A percentile compares a stretch with the other conserved stretches of the same genome.
Evolutionary conservation across 2,329 filamentous ascomycete genomes (phyloP).

Genomic region (Paraphoma sp.): DNA sequence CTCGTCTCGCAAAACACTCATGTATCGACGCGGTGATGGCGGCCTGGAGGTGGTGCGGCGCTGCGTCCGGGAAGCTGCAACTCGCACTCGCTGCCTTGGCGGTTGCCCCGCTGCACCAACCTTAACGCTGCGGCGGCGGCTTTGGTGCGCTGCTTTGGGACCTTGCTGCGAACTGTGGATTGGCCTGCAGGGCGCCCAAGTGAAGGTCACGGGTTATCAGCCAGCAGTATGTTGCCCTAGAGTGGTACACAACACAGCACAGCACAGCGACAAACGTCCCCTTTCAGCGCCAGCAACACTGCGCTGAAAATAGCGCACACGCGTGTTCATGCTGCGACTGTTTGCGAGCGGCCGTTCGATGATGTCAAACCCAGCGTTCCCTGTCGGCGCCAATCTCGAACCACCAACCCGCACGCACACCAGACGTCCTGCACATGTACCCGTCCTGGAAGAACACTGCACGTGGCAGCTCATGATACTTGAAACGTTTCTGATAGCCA

Average conservation of each 20-base stretch:
- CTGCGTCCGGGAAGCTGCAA: conserved; percentile 9
- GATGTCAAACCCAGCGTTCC: conserved; percentile 22
- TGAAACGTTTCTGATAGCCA: conserved; percentile 1
- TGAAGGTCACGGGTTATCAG: not conserved
- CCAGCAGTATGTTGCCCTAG: no score
- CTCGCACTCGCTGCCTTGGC: conserved; percentile 21
- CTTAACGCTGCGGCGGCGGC: conserved; percentile 16
- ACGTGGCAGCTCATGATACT: conserved; percentile 1
- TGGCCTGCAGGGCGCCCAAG: not conserved
- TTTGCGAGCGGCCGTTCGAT: conserved; percentile 16
- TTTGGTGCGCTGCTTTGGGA: not conserved
- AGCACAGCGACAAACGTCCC: no score
- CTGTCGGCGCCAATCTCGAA: conserved; percentile 10
- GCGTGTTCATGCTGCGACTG: conserved; percentile 16
- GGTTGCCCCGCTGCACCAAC: conserved; percentile 20
- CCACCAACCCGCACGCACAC: conserved; percentile 1
- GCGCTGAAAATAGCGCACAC: conserved; percentile 8
- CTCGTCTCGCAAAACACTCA: conserved; percentile 1
- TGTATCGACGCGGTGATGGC: not conserved
- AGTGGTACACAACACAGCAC: no score
- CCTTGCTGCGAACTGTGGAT: not conserved
- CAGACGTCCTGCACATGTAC: not conserved
- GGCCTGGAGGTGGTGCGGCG: not conserved
- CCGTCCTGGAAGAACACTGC: not conserved
- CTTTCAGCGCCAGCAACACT: not conserved